Percentiles rank a stretch among this genome's conserved stretches.
Evolutionary conservation across 208 protist species (phyloP).

Genomic region (Trypanosoma brucei): DNA sequence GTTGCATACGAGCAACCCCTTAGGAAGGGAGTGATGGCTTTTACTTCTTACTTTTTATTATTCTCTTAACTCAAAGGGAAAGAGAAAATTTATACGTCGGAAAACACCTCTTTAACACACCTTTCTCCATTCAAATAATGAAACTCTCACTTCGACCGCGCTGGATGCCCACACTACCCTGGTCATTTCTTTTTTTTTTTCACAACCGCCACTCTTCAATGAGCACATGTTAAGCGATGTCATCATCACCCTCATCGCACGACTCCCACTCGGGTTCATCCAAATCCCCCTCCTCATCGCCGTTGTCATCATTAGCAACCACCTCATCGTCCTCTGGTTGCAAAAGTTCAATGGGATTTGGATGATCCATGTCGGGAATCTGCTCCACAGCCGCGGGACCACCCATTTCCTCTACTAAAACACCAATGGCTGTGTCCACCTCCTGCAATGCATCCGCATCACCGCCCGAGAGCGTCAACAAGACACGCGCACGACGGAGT

Average conservation of each 20-base stretch:
- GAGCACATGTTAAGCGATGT: slow-evolving; percentile 1
- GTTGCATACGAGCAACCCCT: no score
- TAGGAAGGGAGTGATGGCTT: no score
- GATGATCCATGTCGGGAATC: slow-evolving; percentile 74
- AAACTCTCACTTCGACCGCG: no score
- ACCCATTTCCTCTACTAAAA: slow-evolving; percentile 86
- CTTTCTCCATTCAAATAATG: no score
- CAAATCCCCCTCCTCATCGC: slow-evolving; percentile 31
- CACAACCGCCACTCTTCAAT: no score
- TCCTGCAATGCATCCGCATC: slow-evolving; percentile 57
- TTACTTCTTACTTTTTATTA: no score
- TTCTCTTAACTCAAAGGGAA: no score
- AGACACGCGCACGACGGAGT: slow-evolving; percentile 74
- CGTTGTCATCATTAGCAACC: slow-evolving; percentile 22
- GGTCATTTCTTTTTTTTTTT: no score
- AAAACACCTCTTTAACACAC: no score
- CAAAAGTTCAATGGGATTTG: slow-evolving; percentile 80
- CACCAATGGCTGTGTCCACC: slow-evolving; percentile 69
- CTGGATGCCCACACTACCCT: no score
- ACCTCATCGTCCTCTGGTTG: slow-evolving; percentile 47
- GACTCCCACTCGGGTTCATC: slow-evolving; percentile 75
- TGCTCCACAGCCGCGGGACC: slow-evolving; percentile 62
- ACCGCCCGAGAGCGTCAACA: slow-evolving; percentile 65
- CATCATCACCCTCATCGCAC: slow-evolving; percentile 55
- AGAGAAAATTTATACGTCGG: no score